Evolutionary conservation across 2,329 filamentous ascomycete species (phyloP), one percentile per base, ranked within the genome.

Genomic region (Penicillium sp.): DNA sequence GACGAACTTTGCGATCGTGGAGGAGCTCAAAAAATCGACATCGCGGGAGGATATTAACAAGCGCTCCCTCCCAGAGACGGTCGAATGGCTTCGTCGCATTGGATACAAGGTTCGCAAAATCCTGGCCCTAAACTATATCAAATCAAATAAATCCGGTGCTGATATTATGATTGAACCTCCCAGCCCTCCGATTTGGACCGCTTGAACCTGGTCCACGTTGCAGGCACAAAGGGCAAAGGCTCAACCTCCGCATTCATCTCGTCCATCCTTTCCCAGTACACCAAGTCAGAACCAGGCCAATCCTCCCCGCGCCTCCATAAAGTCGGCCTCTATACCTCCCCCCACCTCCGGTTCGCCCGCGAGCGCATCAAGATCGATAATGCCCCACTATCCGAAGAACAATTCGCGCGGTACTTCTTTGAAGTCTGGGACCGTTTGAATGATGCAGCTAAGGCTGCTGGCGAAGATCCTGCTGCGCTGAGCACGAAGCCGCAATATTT

Each of bases 151-250:
- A n/a, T 31, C n/a, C 8, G 28, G 42, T 43, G 39, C 59, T 65
- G 41, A 63, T 54, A 41, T 57, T 38, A 55, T 1, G 37, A 22
- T 34, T 28, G 39, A n/a, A 31, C 10, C 6, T 48, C 49, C 10
- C 49, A 89, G 86, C 85, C 87, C 17, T 82, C 83, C 14, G 85
- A 88, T 60, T 82, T 89, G 66, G 79, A 87, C 63, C 76, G 72
- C 10, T 71, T 89, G 62, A 88, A 84, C 60, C 79, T 83, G 65
- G 86, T 98, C 61, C 94, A 98, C 73, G 87, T 98, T 48, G 91
- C 94, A 1, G 94, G 94, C 12, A 97, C 93, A 4, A 98, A 97
- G 75, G 94, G 94, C 61, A 98, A 97, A 75, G 93, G 93, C 42
- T 95, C 91, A 2, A 92, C 92, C 0, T 91, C 90, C 65, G 90